Conservation (phyloP, 345 rosid species). For the Clausena lansium region DNA sequence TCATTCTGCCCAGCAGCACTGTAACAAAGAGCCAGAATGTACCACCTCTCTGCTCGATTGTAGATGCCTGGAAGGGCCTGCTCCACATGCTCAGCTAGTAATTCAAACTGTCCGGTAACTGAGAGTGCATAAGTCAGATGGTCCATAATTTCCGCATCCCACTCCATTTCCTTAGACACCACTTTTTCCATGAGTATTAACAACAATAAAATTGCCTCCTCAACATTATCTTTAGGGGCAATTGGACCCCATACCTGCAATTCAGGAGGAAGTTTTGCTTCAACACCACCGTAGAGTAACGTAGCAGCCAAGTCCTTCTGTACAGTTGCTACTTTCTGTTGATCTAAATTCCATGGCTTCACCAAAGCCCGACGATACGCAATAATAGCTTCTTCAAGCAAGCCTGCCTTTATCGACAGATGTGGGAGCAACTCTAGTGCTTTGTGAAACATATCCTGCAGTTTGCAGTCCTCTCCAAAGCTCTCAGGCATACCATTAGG, state of each 20-base stretch:
- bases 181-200: constrained; percentile 70
- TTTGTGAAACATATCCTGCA: constrained; percentile 80
- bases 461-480: constrained; percentile 60
- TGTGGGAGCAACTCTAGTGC: constrained; percentile 79
- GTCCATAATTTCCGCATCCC: constrained; percentile 88
- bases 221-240: constrained; percentile 48
- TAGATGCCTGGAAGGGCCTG: constrained; percentile 71
- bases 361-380: constrained; percentile 70
- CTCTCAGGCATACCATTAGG: constrained; percentile 68
- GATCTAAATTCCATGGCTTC: constrained; percentile 83
- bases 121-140: constrained; percentile 81
- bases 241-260: constrained; percentile 35
- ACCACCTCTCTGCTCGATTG: constrained; percentile 79
- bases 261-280: constrained; percentile 46
- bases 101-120: constrained; percentile 60
- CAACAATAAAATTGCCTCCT: constrained; percentile 85
- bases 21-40: constrained; percentile 84
- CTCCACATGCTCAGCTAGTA: constrained; percentile 71
- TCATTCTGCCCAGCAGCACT: constrained; percentile 70
- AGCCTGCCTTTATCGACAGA: constrained; percentile 70
- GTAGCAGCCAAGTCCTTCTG: constrained; percentile 77
- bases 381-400: constrained; percentile 62
- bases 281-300: constrained; percentile 78
- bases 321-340: constrained; percentile 64
- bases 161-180: constrained; percentile 56